phyloP scores from a whole-genome alignment of 345 rosid genomes.

The Euphorbia lathyris region DNA sequence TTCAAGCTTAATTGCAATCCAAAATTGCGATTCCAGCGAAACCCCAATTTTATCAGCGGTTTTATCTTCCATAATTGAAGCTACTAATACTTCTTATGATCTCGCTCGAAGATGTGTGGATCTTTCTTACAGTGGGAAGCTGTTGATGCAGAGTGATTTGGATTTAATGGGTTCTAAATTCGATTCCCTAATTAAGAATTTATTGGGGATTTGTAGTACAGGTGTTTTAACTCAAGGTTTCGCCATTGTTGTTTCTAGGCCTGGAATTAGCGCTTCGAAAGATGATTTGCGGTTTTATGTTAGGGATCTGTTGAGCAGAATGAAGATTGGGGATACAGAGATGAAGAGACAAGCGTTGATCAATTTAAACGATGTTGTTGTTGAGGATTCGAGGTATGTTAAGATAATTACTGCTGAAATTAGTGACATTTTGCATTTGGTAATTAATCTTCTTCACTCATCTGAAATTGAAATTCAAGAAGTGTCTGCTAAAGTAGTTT shows the following conservation, averaged over 20 bases:
- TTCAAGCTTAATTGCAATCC: constrained; percentile 49
- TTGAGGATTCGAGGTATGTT: constrained; percentile 62
- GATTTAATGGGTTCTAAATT: constrained; percentile 60
- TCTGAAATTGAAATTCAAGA: constrained; percentile 50
- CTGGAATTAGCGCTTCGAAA: constrained; percentile 52
- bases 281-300: constrained; percentile 84
- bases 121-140: constrained; percentile 80
- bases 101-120: constrained; percentile 72
- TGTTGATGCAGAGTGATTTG: constrained; percentile 93
- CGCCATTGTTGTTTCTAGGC: constrained; percentile 83
- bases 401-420: constrained; percentile 46
- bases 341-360: constrained; percentile 81
- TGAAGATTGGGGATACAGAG: constrained; percentile 81
- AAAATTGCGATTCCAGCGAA: constrained; percentile 47
- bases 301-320: constrained; percentile 77
- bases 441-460: constrained; percentile 64
- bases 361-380: constrained; percentile 53
- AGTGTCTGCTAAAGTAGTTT: constrained; percentile 56
- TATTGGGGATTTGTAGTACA: constrained; percentile 56
- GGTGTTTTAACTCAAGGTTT: constrained; percentile 62
- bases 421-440: constrained; percentile 41
- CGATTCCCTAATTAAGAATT: constrained; percentile 47
- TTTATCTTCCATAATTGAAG: constrained; percentile 40
- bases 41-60: constrained; percentile 46
- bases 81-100: constrained; percentile 49